These are phyloP conservation scores for Zostera marina DNA, from an alignment of 116 monocot species.

Conservation along the genomic window DNA sequence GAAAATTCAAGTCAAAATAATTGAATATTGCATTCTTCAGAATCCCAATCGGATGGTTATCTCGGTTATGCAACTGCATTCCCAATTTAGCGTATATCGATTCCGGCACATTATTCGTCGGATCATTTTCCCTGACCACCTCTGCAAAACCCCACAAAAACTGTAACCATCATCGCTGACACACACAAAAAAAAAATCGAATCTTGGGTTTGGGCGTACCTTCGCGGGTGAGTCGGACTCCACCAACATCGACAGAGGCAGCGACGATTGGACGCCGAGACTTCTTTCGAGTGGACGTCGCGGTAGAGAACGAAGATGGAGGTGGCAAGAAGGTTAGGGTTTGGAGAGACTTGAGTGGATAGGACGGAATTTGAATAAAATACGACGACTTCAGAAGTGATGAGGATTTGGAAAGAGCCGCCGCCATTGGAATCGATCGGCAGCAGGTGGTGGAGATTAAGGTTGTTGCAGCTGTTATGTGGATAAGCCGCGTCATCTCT, in stretches of 20 bases:
- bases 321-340: neutral
- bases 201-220: constrained; percentile 17
- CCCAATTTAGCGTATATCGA: constrained; percentile 75
- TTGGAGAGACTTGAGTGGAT: neutral
- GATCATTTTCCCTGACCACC: constrained; percentile 79
- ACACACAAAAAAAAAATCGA: constrained; percentile 1
- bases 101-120: constrained; percentile 84
- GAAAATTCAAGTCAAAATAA: constrained; percentile 52
- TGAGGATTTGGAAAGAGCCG: neutral
- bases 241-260: constrained; percentile 60
- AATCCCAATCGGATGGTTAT: constrained; percentile 80
- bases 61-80: constrained; percentile 75
- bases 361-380: neutral
- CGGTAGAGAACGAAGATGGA: neutral
- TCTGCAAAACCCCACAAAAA: constrained; percentile 20
- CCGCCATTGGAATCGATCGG: neutral
- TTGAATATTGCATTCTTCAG: constrained; percentile 79
- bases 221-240: constrained; percentile 58
- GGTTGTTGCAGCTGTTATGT: neutral
- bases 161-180: neutral
- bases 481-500: constrained; percentile 1
- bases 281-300: constrained; percentile 1
- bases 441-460: neutral
- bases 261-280: neutral
- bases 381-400: constrained; percentile 1